These are phyloP conservation scores for Trichoderma hamatum DNA, from an alignment of 2,329 filamentous ascomycete genomes.

Conservation along the genomic window DNA sequence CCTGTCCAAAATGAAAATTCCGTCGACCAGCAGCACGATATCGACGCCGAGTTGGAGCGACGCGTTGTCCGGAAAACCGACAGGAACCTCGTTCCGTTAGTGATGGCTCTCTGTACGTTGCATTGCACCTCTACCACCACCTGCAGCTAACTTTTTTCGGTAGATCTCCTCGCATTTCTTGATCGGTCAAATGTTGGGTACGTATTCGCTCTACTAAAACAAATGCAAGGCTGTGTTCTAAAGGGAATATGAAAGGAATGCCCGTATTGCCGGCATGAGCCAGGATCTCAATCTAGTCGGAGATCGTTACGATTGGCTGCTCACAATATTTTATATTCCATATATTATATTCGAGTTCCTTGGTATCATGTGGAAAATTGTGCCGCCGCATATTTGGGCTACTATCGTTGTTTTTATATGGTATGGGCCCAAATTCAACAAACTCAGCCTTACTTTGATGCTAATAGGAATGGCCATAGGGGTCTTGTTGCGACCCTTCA, in stretches of 20 bases:
- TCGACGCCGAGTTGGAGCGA: conserved; percentile 30
- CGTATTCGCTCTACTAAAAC: background rate
- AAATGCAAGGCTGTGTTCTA: background rate
- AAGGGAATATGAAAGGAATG: background rate
- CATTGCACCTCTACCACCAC: background rate
- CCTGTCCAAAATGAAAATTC: conserved; percentile 2
- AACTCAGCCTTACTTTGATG: accelerated
- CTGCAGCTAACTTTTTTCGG: background rate
- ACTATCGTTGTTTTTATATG: background rate
- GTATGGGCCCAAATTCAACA: background rate
- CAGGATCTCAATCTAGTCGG: background rate
- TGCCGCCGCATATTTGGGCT: conserved; percentile 25
- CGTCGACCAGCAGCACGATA: conserved; percentile 26
- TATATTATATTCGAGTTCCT: conserved; percentile 30
- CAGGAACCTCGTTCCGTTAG: conserved; percentile 25
- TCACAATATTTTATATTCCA: conserved; percentile 28
- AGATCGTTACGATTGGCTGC: conserved; percentile 27
- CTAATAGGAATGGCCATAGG: background rate
- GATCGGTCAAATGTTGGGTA: conserved; percentile 32
- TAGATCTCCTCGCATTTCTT: conserved; percentile 31
- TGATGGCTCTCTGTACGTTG: conserved; percentile 27
- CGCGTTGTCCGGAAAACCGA: conserved; percentile 32
- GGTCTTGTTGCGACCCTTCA: background rate
- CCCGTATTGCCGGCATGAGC: conserved; percentile 2
- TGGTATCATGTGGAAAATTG: conserved; percentile 27